Evolutionary conservation across 2,329 filamentous ascomycete species (phyloP), one percentile per base, ranked within the genome.

Genomic region (Chaetomium globosum): DNA sequence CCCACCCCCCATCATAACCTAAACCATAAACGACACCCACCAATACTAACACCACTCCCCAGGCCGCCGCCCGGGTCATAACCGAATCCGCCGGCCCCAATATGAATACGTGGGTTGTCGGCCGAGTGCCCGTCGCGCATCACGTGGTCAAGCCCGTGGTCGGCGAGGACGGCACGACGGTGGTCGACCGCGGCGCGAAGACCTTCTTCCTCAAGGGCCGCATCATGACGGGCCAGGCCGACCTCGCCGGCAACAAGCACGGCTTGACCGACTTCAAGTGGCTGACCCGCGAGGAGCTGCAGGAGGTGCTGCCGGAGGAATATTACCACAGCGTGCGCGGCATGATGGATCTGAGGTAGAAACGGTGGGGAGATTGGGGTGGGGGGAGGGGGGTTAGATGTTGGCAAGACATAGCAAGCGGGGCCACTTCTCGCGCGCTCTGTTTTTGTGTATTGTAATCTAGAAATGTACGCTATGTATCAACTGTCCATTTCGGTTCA

Each of bases 31-130:
- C 16, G 16, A 6, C 16, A 5, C 36, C 7, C 10, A 36, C 33
- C 39, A n/a, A n/a, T 23, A 23, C 46, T 48, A 23, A 48, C 46
- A 9, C 33, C 10, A 48, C n/a, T 33, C 68, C 72, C 68, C 72
- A 99, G 95, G 89, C 91, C 53, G 93, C 94, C 46, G 86, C 92
- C 75, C 86, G 93, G 66, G 87, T 93, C 62, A 83, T 98, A 28
- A 82, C 89, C 60, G 84, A 91, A 73, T 83, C 92, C 3, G 93
- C 89, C 10, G 95, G 95, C 65, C 80, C 91, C 67, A 96, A 99
- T 83, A 98, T 99, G 93, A 98, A 98, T 82, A 97, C 93, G 63
- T 99, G 95, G 93, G 87, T 98, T 71, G 91, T 99, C 59, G 94
- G 93, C 67, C 93, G 93, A 73, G 90, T 90, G 65, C 95, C 95